Base-by-base conservation (phyloP, 306 rosid genomes). In the Prunus padus region DNA sequence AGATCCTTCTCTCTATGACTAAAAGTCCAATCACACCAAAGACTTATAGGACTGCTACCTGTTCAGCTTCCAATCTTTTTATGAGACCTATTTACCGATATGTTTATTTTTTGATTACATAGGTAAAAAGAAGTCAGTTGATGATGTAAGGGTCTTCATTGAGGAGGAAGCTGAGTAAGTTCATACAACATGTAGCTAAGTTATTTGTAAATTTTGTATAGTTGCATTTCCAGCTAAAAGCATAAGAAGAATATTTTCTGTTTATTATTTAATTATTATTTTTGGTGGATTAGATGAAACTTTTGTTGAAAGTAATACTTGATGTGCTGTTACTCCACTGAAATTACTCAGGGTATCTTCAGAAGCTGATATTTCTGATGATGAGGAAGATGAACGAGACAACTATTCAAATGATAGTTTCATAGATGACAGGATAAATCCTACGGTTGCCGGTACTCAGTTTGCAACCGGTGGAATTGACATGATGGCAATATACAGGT, bases 91-190 rank as follows among this genome's bases (percentile, higher is more conserved):
- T 37, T 63, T 16, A 25, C 26, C 50, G 22, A 68, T 65, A 75
- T 71, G 67, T 18, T 65, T 37, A 25, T 45, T 22, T 14, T 67
- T 72, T 55, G 74, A 49, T 70, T 87, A 33, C 52, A 68, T 77
- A 94, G 98, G 97, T 90, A 75, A 70, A 77, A 84, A 78, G 85
- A 88, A 83, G 81, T 85, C 82, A 28, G 73, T 11, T 31, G 72
- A 77, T 28, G 69, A 82, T 76, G 87, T 71, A 76, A 84, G 86
- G 86, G 87, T 71, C 62, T 94, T 87, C 84, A 81, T 94, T 18
- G 98, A 92, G 65, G 98, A 94, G 78, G 98, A 94, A 83, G 98
- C 97, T 28, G 96, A 92, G 98, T 94, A 94, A 90, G 98, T 44
- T 77, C 64, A 37, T 80, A 46, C 46, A 18, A 28, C n/a, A 20